Percentiles rank a stretch among this genome's conserved stretches.
phyloP scores from a whole-genome alignment of 768 basidiomycete species.

The Auricularia auricula-judae region DNA sequence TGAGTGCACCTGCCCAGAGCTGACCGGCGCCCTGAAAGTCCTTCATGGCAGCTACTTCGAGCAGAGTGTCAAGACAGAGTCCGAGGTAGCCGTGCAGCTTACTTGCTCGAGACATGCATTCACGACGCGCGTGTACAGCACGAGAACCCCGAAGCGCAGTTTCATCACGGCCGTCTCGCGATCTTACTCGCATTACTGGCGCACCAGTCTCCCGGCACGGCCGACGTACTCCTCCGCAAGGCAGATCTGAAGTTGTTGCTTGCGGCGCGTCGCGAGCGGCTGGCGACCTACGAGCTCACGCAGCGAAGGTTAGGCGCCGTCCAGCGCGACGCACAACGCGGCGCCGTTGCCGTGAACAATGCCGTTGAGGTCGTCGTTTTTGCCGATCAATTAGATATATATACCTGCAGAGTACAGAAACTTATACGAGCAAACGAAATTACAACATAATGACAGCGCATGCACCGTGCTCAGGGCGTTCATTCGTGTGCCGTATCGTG shows the following conservation, averaged over 20 bases:
- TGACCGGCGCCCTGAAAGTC: constrained; percentile 37
- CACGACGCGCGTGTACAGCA: background rate
- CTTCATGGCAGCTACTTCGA: constrained; percentile 36
- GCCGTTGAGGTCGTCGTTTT: background rate
- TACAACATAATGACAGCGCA: no score
- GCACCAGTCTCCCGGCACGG: constrained; percentile 14
- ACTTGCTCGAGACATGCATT: no score
- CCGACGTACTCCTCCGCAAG: background rate
- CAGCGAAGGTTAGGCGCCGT: background rate
- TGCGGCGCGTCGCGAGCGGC: background rate
- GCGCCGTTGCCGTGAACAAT: background rate
- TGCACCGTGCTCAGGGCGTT: no score
- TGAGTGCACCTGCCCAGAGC: constrained; percentile 40
- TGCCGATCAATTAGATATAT: no score
- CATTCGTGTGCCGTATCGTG: no score
- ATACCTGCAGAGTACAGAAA: no score
- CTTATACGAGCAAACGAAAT: no score
- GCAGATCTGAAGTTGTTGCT: background rate
- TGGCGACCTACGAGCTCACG: background rate
- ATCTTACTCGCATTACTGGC: constrained; percentile 54
- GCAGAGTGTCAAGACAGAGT: constrained; percentile 18
- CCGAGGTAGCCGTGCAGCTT: constrained; percentile 14
- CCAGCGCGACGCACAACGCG: background rate
- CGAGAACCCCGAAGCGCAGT: constrained; percentile 9
- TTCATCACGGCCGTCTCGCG: constrained; percentile 59